Evolutionary conservation across 768 basidiomycete species (phyloP).

Genomic region (Rhizopogon vinicolor): DNA sequence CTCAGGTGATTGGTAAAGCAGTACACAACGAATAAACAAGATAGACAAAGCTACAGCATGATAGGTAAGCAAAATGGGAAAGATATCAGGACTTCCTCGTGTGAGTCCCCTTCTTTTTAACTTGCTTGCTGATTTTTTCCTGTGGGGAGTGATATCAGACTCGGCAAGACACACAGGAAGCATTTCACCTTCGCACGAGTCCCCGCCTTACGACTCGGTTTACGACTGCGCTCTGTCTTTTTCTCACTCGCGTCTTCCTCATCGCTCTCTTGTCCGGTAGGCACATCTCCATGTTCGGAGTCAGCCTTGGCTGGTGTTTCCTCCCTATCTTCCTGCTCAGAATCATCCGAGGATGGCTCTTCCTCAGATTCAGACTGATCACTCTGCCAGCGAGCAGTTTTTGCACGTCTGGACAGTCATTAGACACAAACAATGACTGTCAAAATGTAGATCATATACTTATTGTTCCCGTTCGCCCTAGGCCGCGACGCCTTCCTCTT

Average conservation of each 20-base stretch:
- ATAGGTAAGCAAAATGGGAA: not conserved
- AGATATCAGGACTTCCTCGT: conserved; percentile 21
- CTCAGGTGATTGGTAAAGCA: not conserved
- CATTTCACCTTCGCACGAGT: conserved; percentile 34
- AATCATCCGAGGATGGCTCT: conserved; percentile 15
- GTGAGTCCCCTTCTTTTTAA: conserved; percentile 17
- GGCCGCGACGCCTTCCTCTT: conserved; percentile 50
- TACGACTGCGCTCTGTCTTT: conserved; percentile 27
- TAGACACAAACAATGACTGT: conserved; percentile 1
- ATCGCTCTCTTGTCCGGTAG: conserved; percentile 23
- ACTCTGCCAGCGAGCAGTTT: conserved; percentile 25
- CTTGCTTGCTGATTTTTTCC: conserved; percentile 27
- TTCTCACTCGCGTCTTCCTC: conserved; percentile 25
- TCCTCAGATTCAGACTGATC: conserved; percentile 29
- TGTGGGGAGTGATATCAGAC: conserved; percentile 7
- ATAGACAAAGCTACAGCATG: not conserved
- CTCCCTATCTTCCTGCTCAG: conserved; percentile 39
- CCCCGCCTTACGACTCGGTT: conserved; percentile 35
- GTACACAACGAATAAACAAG: conserved; percentile 1
- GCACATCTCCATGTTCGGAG: conserved; percentile 37
- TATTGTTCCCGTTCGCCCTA: conserved; percentile 21
- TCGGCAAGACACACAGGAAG: not conserved
- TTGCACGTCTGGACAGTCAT: conserved; percentile 20
- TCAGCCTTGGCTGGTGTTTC: conserved; percentile 19
- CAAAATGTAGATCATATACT: conserved; percentile 14